A percentile compares a stretch with the other conserved stretches of the same genome.
Conservation (phyloP, 2,329 filamentous ascomycete genomes). For the Monilinia fructigena region DNA sequence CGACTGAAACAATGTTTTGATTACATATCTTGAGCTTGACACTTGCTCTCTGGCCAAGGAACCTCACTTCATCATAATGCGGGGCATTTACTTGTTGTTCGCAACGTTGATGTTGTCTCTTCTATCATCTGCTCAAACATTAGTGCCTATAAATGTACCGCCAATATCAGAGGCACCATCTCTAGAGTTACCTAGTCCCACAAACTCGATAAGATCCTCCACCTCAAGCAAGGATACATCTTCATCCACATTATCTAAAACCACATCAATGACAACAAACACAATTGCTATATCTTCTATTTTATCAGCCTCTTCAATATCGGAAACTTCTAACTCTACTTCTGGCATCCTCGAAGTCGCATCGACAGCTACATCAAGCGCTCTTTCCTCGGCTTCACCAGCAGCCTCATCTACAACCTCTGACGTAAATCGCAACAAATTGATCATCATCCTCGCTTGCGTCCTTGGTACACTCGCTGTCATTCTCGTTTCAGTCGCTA, state of each 20-base stretch:
- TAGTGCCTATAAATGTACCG: constrained; percentile 16
- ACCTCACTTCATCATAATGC: constrained; percentile 25
- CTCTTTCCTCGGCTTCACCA: constrained; percentile 24
- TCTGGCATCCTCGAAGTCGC: constrained; percentile 13
- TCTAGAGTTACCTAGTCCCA: background rate
- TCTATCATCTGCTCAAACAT: constrained; percentile 21
- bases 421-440: constrained; percentile 23
- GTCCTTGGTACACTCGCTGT: constrained; percentile 37
- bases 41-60: constrained; percentile 11
- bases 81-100: constrained; percentile 24
- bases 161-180: constrained; percentile 9
- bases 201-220: background rate
- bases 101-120: constrained; percentile 21
- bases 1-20: constrained; percentile 22
- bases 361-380: constrained; percentile 21
- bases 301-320: constrained; percentile 21
- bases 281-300: constrained; percentile 29
- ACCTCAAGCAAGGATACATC: constrained; percentile 21
- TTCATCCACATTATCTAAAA: constrained; percentile 23
- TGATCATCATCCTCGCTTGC: constrained; percentile 35
- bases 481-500: constrained; percentile 27
- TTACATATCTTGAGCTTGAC: constrained; percentile 18
- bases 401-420: constrained; percentile 26
- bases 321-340: constrained; percentile 7
- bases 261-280: constrained; percentile 24